Base-by-base conservation (phyloP, 2,329 filamentous ascomycete genomes). In the Fusarium annulatum region DNA sequence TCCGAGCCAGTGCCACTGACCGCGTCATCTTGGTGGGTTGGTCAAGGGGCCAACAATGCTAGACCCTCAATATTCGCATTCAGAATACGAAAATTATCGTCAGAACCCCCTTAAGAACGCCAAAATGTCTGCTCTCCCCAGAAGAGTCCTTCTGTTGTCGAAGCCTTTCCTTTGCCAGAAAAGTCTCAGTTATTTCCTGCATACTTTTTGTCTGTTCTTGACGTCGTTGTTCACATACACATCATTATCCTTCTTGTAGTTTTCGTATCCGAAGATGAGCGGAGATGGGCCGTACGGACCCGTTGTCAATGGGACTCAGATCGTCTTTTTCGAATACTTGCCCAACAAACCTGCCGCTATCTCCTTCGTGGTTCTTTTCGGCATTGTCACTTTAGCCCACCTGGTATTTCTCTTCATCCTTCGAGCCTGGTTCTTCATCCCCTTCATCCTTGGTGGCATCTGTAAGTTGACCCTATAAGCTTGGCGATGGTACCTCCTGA, bases 381-480 rank as follows among this genome's bases (percentile, higher is more conserved):
- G 66, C 4, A 36, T 56, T 5, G 7, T 1, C 0, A 69, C 64
- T 9, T 6, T 43, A 1, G 48, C 49, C 9, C 57, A 69, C 18
- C 10, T 61, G 5, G 19, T 68, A 16, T 42, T 69, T 1, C 15
- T 69, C n/a, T 56, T 51, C 1, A 16, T 63, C 11, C 38, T 49
- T 23, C 65, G 59, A 33, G 67, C 67, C 7, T 69, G 65, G 65
- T 69, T 64, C 58, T 69, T 69, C 19, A 53, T 59, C 14, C 59
- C 65, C 4, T 69, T 69, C n/a, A 23, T 64, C 16, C 51, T 69
- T 1, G 67, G 65, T 30, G 67, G 67, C 9, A 59, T 69, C 33
- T 69, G 58, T 69, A 59, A 42, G 52, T 12, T 14, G 14, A 26
- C 8, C 14, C 8, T 3, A 21, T 5, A 10, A 3, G 2, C 23